phyloP scores from a whole-genome alignment of 1,284 basidiomycete species.

The Coniferiporia weirii region DNA sequence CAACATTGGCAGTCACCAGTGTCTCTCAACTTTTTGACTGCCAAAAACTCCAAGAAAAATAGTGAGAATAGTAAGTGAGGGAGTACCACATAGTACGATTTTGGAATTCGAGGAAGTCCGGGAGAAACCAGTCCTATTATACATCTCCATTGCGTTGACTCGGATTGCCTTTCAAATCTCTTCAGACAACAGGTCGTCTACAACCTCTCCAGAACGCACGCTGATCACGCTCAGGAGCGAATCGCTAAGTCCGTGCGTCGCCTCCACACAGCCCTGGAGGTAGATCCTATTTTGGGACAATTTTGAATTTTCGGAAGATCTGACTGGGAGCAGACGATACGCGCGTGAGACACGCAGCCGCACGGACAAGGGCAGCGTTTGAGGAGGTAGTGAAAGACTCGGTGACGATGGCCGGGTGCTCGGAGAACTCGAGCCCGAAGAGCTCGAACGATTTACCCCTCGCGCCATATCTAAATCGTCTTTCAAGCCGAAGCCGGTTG shows the following conservation, averaged over 20 bases:
- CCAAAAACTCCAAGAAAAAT: too few species aligned
- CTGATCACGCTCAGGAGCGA: constrained; percentile 49
- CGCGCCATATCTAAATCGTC: not conserved
- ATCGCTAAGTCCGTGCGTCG: constrained; percentile 54
- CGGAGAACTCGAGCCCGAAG: constrained; percentile 4
- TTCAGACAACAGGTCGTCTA: constrained; percentile 33
- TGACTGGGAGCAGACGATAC: constrained; percentile 39
- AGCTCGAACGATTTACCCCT: not conserved
- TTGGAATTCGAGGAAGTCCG: too few species aligned
- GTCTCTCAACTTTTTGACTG: too few species aligned
- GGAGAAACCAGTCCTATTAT: too few species aligned
- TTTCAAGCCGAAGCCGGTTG: not conserved
- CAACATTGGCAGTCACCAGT: too few species aligned
- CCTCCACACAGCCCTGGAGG: constrained; percentile 52
- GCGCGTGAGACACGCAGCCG: constrained; percentile 41
- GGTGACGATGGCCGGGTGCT: constrained; percentile 30
- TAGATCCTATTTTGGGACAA: constrained; percentile 39
- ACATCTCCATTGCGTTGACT: too few species aligned
- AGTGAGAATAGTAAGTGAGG: too few species aligned
- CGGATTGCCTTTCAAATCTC: not conserved
- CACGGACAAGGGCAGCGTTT: constrained; percentile 22
- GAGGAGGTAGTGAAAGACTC: constrained; percentile 21
- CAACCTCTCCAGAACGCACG: constrained; percentile 45
- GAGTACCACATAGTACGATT: too few species aligned
- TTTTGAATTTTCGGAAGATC: not conserved